Conservation (phyloP, 2,329 filamentous ascomycete species). For the Fusarium nisikadoi region DNA sequence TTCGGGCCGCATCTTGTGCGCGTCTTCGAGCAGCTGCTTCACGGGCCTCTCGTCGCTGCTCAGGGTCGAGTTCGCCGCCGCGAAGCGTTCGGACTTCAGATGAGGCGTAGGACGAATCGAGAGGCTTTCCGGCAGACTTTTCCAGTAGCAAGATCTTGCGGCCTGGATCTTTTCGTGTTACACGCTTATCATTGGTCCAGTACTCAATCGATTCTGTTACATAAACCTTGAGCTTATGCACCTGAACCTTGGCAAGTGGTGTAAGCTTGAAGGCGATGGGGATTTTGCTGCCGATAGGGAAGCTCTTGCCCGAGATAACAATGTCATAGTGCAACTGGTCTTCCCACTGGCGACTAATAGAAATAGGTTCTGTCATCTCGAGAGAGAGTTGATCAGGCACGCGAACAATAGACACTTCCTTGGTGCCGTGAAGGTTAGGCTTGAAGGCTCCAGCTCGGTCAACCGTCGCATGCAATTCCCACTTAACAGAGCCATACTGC, state of each 20-base stretch:
- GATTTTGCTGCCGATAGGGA: slow-evolving; percentile 86
- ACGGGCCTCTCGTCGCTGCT: slow-evolving; percentile 60
- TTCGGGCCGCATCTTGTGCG: slow-evolving; percentile 63
- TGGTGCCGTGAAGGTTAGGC: slow-evolving; percentile 82
- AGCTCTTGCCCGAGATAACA: slow-evolving; percentile 94
- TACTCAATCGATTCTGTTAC: slow-evolving; percentile 93
- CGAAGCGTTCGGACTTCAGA: slow-evolving; percentile 81
- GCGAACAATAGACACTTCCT: slow-evolving; percentile 85
- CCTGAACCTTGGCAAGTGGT: slow-evolving; percentile 90
- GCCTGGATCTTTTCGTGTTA: slow-evolving; percentile 84
- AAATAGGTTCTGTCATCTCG: slow-evolving; percentile 92
- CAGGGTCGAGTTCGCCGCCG: slow-evolving; percentile 77
- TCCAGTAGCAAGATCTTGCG: slow-evolving; percentile 89
- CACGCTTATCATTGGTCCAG: slow-evolving; percentile 85
- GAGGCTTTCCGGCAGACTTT: slow-evolving; percentile 82
- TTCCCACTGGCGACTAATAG: slow-evolving; percentile 93
- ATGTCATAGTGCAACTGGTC: slow-evolving; percentile 97
- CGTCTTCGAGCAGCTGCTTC: slow-evolving; percentile 60
- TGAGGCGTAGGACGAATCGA: slow-evolving; percentile 76
- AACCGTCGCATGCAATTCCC: slow-evolving; percentile 85
- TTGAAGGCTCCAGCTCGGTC: slow-evolving; percentile 91
- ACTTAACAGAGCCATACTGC: slow-evolving; percentile 86
- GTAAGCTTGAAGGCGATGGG: slow-evolving; percentile 95
- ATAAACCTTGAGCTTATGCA: slow-evolving; percentile 91
- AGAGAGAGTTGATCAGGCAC: slow-evolving; percentile 88